Evolutionary conservation across 768 basidiomycete species (phyloP).

Genomic region (Austroboletus festivus): DNA sequence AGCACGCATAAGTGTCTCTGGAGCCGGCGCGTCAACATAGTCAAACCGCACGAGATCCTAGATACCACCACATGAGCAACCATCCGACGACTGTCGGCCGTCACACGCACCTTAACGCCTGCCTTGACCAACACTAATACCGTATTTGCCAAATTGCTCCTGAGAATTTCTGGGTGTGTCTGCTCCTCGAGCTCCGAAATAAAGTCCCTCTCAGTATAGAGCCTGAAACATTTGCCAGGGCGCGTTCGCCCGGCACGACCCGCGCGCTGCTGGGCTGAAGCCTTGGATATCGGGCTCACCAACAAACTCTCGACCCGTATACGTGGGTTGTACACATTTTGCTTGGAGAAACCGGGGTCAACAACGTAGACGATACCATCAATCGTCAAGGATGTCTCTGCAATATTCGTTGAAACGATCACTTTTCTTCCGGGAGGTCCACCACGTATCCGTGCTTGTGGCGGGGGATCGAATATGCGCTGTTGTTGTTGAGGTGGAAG

Average conservation of each 20-base stretch:
- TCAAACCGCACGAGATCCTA: constrained; percentile 83
- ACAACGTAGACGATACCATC: constrained; percentile 99
- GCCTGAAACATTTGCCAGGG: constrained; percentile 94
- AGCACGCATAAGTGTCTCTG: constrained; percentile 96
- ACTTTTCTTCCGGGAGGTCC: constrained; percentile 91
- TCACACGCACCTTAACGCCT: constrained; percentile 67
- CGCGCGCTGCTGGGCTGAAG: constrained; percentile 92
- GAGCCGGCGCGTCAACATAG: constrained; percentile 91
- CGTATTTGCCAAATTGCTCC: constrained; percentile 90
- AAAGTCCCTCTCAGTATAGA: constrained; percentile 97
- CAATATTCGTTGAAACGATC: constrained; percentile 94
- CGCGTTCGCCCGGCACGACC: constrained; percentile 95
- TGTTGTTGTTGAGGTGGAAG: constrained; percentile 94
- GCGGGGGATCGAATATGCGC: constrained; percentile 91
- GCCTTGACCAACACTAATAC: constrained; percentile 93
- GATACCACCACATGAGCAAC: neutral
- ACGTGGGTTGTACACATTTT: constrained; percentile 97
- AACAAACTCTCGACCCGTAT: constrained; percentile 93
- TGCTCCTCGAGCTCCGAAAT: constrained; percentile 95
- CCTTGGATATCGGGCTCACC: constrained; percentile 95
- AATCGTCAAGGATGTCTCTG: constrained; percentile 95
- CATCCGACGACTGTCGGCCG: neutral
- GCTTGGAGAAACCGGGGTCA: constrained; percentile 96
- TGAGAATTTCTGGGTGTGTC: constrained; percentile 92
- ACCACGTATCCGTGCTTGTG: constrained; percentile 52